Evolutionary conservation across 495 filamentous ascomycete genomes (phyloP).

Genomic region (Cercophora newfieldiana): DNA sequence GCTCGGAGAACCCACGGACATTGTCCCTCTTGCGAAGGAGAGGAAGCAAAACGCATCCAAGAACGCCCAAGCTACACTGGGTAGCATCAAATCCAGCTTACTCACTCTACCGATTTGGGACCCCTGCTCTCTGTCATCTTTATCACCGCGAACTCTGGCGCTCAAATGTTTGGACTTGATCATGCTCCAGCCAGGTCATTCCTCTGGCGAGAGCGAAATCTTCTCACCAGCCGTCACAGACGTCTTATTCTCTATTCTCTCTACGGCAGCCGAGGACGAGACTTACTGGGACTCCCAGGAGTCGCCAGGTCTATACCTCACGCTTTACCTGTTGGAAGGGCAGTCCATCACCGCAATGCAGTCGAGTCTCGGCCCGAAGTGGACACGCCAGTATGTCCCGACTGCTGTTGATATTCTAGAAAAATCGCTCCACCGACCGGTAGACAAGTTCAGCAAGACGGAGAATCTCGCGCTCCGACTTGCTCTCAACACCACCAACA

Average conservation of each 20-base stretch:
- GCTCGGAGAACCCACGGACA: constrained; percentile 53
- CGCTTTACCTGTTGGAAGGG: constrained; percentile 44
- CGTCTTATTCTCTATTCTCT: constrained; percentile 52
- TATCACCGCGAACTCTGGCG: constrained; percentile 64
- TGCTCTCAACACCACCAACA: constrained; percentile 85
- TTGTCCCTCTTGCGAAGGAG: constrained; percentile 58
- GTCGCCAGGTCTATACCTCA: constrained; percentile 41
- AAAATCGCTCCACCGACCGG: constrained; percentile 34
- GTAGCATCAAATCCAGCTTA: constrained; percentile 50
- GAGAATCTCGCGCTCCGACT: constrained; percentile 62
- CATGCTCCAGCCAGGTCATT: constrained; percentile 52
- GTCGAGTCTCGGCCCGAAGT: constrained; percentile 33
- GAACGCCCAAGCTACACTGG: constrained; percentile 54
- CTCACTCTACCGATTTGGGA: constrained; percentile 58
- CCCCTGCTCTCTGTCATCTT: constrained; percentile 44
- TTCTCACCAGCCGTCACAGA: constrained; percentile 53
- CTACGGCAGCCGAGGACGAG: constrained; percentile 33
- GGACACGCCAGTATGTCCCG: constrained; percentile 43
- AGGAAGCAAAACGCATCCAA: constrained; percentile 70
- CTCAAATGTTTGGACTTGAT: constrained; percentile 66
- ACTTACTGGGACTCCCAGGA: constrained; percentile 38
- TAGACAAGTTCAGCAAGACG: constrained; percentile 34
- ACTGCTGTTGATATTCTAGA: constrained; percentile 41
- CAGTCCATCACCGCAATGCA: constrained; percentile 45
- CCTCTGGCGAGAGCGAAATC: constrained; percentile 49